phyloP scores from a whole-genome alignment of 257 asterid species.

The Anisodus acutangulus region DNA sequence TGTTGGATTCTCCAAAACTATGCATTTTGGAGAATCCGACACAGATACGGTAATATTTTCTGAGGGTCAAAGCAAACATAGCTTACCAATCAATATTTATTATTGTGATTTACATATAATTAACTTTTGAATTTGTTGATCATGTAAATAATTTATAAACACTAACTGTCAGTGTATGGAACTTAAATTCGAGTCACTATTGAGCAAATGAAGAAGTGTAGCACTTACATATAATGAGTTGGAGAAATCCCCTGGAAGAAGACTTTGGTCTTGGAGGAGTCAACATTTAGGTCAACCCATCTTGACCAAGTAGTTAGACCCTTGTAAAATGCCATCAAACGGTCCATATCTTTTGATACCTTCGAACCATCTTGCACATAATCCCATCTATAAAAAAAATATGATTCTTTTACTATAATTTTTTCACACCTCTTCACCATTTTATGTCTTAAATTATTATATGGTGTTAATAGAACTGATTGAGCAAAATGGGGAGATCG shows the following conservation, averaged over 20 bases:
- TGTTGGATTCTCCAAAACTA: background rate
- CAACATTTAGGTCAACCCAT: conserved; percentile 63
- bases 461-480: background rate
- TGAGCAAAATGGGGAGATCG: background rate
- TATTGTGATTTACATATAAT: background rate
- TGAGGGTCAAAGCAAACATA: background rate
- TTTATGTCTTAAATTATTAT: background rate
- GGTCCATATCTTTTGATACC: conserved; percentile 61
- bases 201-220: conserved; percentile 6
- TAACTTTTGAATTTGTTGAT: background rate
- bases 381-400: conserved; percentile 53
- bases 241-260: conserved; percentile 79
- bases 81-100: background rate
- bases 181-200: background rate
- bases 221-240: conserved; percentile 61
- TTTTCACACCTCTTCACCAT: background rate
- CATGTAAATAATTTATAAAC: too few species aligned
- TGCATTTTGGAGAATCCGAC: background rate
- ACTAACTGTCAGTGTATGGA: background rate
- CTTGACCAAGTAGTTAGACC: conserved; percentile 72
- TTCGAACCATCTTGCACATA: conserved; percentile 59
- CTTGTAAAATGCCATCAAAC: conserved; percentile 62
- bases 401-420: background rate
- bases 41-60: background rate
- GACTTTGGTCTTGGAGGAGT: conserved; percentile 62